Conservation (phyloP, 73 alveolate genomes). For the Paramecium bursaria region DNA sequence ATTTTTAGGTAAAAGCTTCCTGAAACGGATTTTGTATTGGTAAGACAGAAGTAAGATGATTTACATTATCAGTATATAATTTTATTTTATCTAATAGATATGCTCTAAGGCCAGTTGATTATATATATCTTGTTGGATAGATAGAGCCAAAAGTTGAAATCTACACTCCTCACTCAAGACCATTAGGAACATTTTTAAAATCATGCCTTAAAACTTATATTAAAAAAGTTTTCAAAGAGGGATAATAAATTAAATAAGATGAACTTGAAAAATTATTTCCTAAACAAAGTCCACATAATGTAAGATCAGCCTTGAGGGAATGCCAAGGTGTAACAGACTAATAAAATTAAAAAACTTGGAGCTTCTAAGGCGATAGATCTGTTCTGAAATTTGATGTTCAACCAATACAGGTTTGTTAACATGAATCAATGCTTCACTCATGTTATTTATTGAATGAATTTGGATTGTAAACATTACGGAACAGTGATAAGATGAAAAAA, state of each 20-base stretch:
- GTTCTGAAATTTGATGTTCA: conserved; percentile 74
- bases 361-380: conserved; percentile 13
- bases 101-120: conserved; percentile 89
- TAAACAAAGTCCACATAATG: conserved; percentile 45
- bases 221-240: conserved; percentile 80
- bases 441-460: conserved; percentile 65
- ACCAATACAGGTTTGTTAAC: conserved; percentile 95
- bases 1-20: conserved; percentile 87
- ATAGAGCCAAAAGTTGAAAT: conserved; percentile 97
- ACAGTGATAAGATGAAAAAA: conserved; percentile 88
- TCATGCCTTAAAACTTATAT: conserved; percentile 92
- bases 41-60: conserved; percentile 82
- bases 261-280: conserved; percentile 83
- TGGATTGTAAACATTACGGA: conserved; percentile 91
- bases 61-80: no score
- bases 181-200: conserved; percentile 86
- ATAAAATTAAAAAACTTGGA: conserved; percentile 43
- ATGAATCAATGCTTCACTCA: conserved; percentile 86
- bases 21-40: conserved; percentile 88
- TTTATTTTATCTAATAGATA: no score
- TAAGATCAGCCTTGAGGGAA: conserved; percentile 28
- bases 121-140: conserved; percentile 93
- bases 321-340: conserved; percentile 29
- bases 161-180: conserved; percentile 94
- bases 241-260: conserved; percentile 80